A percentile compares a stretch with the other conserved stretches of the same genome.
phyloP scores from a whole-genome alignment of 768 basidiomycete genomes.

The Leccinellum rugosiceps region DNA sequence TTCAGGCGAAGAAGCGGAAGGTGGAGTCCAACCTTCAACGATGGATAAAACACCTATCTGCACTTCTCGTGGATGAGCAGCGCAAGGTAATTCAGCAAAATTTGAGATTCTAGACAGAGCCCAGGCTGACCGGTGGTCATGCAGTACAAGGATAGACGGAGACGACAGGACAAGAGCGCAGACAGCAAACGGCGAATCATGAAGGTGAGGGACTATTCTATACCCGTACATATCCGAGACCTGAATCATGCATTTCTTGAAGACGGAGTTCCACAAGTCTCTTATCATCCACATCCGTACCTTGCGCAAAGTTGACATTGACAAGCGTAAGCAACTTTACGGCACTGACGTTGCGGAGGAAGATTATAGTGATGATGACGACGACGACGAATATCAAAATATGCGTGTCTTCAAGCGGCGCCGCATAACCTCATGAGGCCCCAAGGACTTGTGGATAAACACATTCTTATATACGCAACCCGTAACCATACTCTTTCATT shows the following conservation, averaged over 20 bases:
- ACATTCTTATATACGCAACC: slow-evolving; percentile 22
- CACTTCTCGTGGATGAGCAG: slow-evolving; percentile 62
- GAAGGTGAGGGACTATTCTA: slow-evolving; percentile 45
- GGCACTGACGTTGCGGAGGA: slow-evolving; percentile 38
- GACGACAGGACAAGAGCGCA: slow-evolving; percentile 44
- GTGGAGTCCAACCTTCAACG: slow-evolving; percentile 49
- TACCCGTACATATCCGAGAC: neutral
- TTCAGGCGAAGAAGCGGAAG: slow-evolving; percentile 35
- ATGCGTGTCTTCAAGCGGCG: slow-evolving; percentile 29
- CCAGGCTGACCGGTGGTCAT: slow-evolving; percentile 1
- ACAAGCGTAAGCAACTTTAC: slow-evolving; percentile 44
- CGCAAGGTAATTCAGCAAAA: slow-evolving; percentile 50
- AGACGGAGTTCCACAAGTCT: slow-evolving; percentile 72
- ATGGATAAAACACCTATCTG: slow-evolving; percentile 67
- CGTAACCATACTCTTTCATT: slow-evolving; percentile 26
- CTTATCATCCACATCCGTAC: slow-evolving; percentile 54
- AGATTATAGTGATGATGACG: slow-evolving; percentile 35
- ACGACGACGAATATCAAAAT: slow-evolving; percentile 34
- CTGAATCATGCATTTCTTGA: neutral
- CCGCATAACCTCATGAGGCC: slow-evolving; percentile 23
- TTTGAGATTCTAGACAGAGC: neutral
- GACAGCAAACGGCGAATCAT: slow-evolving; percentile 50
- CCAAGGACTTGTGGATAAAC: slow-evolving; percentile 18
- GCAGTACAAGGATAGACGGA: slow-evolving; percentile 66
- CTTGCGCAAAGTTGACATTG: slow-evolving; percentile 58